phyloP scores from a whole-genome alignment of 2,329 filamentous ascomycete species.

The Calonectria crousiana region DNA sequence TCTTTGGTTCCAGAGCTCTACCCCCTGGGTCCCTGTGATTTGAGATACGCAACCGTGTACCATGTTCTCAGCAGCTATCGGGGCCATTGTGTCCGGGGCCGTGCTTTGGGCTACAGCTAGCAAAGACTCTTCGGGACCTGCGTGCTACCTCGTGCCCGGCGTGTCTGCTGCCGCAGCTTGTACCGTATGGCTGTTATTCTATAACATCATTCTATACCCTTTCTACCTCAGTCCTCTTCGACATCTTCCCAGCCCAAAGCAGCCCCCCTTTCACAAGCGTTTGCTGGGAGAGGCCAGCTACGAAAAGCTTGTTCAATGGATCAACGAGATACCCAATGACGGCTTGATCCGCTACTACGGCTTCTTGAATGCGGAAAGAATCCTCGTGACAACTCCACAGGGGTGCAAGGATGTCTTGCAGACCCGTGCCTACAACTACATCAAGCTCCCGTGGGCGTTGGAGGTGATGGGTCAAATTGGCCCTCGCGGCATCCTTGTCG shows the following conservation, averaged over 20 bases:
- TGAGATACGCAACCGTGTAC: neutral
- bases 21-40: neutral
- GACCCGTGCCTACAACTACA: constrained; percentile 25
- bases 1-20: neutral
- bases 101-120: constrained; percentile 41
- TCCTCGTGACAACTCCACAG: constrained; percentile 15
- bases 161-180: constrained; percentile 65
- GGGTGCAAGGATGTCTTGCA: constrained; percentile 19
- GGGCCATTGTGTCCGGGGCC: constrained; percentile 8
- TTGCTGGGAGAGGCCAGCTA: constrained; percentile 22
- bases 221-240: constrained; percentile 30
- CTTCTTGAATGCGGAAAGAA: constrained; percentile 13
- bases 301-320: constrained; percentile 22
- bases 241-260: constrained; percentile 22
- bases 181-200: constrained; percentile 53
- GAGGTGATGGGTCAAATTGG: constrained; percentile 28
- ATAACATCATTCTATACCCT: constrained; percentile 24
- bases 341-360: constrained; percentile 23
- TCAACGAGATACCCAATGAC: constrained; percentile 25
- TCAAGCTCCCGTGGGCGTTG: constrained; percentile 29
- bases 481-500: constrained; percentile 23
- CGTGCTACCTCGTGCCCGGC: constrained; percentile 67
- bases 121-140: constrained; percentile 58
- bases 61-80: constrained; percentile 14
- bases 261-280: constrained; percentile 11